Conservation (phyloP, 2,329 filamentous ascomycete species). For the Rhinocladiella similis region DNA sequence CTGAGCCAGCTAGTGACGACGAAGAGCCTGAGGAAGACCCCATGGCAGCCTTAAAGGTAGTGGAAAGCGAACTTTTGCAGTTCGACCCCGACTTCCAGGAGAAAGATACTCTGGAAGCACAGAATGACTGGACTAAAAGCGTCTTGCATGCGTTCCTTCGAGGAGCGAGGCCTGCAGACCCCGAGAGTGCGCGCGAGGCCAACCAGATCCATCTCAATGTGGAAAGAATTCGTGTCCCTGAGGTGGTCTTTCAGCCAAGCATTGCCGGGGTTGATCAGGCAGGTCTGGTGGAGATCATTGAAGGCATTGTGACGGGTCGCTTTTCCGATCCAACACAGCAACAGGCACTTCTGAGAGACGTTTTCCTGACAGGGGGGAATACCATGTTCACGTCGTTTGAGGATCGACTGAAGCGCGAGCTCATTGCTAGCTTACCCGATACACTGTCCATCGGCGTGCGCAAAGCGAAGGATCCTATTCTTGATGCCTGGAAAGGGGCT, state of each 20-base stretch:
- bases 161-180: conserved; percentile 82
- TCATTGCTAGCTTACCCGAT: conserved; percentile 70
- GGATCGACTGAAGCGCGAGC: conserved; percentile 71
- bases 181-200: conserved; percentile 74
- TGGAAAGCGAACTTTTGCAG: conserved; percentile 82
- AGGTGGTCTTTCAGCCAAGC: conserved; percentile 87
- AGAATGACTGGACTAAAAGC: conserved; percentile 92
- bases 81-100: conserved; percentile 90
- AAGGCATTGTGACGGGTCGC: conserved; percentile 84
- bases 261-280: conserved; percentile 93
- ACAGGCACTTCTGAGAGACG: conserved; percentile 73
- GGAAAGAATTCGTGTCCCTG: conserved; percentile 89
- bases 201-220: conserved; percentile 95
- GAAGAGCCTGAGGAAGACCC: conserved; percentile 94
- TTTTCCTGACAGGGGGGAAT: conserved; percentile 95
- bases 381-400: conserved; percentile 85
- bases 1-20: conserved; percentile 73
- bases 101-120: conserved; percentile 85
- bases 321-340: conserved; percentile 60
- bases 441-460: conserved; percentile 69
- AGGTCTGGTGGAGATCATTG: conserved; percentile 86
- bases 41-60: conserved; percentile 66
- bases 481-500: conserved; percentile 93
- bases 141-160: conserved; percentile 87
- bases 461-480: conserved; percentile 70